Conservation (phyloP, 2,329 filamentous ascomycete genomes). For the Diaporthe destruens region DNA sequence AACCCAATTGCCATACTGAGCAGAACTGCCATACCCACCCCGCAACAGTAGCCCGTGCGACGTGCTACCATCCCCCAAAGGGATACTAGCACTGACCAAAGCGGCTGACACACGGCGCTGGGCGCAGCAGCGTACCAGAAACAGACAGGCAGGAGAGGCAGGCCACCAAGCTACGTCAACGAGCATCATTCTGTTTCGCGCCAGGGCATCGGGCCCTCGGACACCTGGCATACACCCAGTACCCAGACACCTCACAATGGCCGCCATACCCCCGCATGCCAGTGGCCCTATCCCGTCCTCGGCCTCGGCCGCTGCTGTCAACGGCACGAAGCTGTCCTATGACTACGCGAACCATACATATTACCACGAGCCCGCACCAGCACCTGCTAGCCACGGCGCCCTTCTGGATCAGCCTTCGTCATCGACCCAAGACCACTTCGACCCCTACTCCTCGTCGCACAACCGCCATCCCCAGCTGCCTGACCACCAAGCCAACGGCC, state of each 20-base stretch:
- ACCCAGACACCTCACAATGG: conserved; percentile 33
- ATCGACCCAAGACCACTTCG: conserved; percentile 28
- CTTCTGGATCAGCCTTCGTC: conserved; percentile 34
- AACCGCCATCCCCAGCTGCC: conserved; percentile 10
- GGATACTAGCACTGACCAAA: conserved; percentile 26
- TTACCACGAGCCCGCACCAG: conserved; percentile 30
- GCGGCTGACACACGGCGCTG: conserved; percentile 27
- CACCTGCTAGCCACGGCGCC: conserved; percentile 21
- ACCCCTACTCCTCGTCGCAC: conserved; percentile 32
- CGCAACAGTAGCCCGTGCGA: conserved; percentile 16
- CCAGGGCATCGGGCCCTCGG: conserved; percentile 15
- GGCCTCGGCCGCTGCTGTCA: conserved; percentile 32
- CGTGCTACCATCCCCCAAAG: conserved; percentile 4
- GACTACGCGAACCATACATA: conserved; percentile 14
- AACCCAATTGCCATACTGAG: conserved; percentile 10
- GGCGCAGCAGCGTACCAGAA: conserved; percentile 21
- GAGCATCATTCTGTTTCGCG: conserved; percentile 23
- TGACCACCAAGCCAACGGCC: conserved; percentile 10
- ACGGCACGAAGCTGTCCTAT: conserved; percentile 36
- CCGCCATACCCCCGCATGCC: conserved; percentile 35
- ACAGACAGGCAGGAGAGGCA: not conserved
- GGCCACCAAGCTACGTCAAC: conserved; percentile 32
- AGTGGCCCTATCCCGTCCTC: conserved; percentile 19
- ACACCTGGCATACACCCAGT: no score
- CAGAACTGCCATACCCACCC: conserved; percentile 7